Evolutionary conservation across 192 early-diverging fungal species (phyloP).

Genomic region (Podila epicladia): DNA sequence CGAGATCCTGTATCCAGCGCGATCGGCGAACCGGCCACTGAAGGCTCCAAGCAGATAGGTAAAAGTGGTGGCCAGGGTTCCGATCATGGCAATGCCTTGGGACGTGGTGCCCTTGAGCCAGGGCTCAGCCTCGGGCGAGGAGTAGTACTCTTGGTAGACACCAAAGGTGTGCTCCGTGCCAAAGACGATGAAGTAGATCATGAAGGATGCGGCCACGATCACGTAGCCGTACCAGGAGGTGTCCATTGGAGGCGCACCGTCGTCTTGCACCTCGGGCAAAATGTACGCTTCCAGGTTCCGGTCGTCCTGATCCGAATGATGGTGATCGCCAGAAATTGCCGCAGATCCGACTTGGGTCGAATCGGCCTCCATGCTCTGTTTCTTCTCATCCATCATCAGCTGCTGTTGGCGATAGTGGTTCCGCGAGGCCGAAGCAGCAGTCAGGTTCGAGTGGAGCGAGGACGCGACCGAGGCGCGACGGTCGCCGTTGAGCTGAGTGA

Average conservation of each 20-base stretch:
- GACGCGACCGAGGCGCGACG: slow-evolving; percentile 36
- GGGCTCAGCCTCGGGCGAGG: slow-evolving; percentile 31
- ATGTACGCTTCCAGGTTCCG: slow-evolving; percentile 21
- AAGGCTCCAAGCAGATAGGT: slow-evolving; percentile 40
- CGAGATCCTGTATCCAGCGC: slow-evolving; percentile 28
- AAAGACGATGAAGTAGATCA: slow-evolving; percentile 47
- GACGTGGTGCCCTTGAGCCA: slow-evolving; percentile 12
- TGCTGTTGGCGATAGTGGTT: slow-evolving; percentile 22
- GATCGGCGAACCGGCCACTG: slow-evolving; percentile 40
- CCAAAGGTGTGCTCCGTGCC: slow-evolving; percentile 49
- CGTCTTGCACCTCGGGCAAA: slow-evolving; percentile 11
- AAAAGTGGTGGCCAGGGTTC: slow-evolving; percentile 45
- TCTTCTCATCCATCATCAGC: slow-evolving; percentile 1
- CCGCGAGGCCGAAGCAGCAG: background rate
- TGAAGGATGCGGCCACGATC: slow-evolving; percentile 31
- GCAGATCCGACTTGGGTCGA: background rate
- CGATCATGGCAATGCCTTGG: slow-evolving; percentile 40
- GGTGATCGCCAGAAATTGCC: background rate
- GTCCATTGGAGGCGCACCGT: slow-evolving; percentile 43
- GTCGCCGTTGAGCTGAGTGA: slow-evolving; percentile 38
- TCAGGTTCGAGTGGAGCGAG: slow-evolving; percentile 29
- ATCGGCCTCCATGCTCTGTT: background rate
- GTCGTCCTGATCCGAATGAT: background rate
- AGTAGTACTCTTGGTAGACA: slow-evolving; percentile 46
- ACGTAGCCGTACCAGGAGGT: slow-evolving; percentile 47